Base-by-base conservation (phyloP, 2,329 filamentous ascomycete genomes). In the Pestalotiopsis sp. region DNA sequence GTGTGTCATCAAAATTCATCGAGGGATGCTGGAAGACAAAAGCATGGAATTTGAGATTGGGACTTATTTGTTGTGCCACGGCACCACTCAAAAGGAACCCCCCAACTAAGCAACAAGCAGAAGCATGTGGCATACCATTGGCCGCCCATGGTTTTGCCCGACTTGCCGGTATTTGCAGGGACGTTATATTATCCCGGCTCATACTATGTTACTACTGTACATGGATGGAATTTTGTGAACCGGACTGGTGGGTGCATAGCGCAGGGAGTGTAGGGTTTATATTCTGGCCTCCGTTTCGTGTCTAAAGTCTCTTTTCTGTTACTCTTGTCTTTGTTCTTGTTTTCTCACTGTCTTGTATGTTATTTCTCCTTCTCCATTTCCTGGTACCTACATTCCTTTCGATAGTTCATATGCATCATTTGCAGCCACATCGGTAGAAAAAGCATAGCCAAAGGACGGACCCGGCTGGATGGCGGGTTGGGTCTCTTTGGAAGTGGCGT, bases 21-120 rank as follows among this genome's bases (percentile, higher is more conserved):
- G 78, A 76, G 76, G 75, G 72, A 79, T 63, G 80, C 77, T 77
- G 80, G 80, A 80, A 81, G 78, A 81, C 74, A 81, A 83, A 82
- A 80, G 75, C 45, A 39, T 58, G 66, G 64, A 63, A 36, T 67
- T 49, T 63, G 57, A 67, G 39, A 67, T 63, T 63, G 66, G 66
- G 36, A 62, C 38, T 23, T 66, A 6, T 9, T 52, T 52, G 45
- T 66, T 59, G 64, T 52, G 27, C 64, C 56, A 31, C 27, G 64
- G 64, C 64, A 52, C 39, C 45, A 59, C 31, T 57, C 31, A 36
- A 36, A 36, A 36, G 31, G 31, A 31, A 65, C 52, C 38, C 59
- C 25, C 27, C 31, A 52, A n/a, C 25, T 36, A 59, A 66, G 64
- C 64, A 38, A 66, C 20, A 25, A 23, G 31, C 31, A 36, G 14